Percentiles rank a stretch among this genome's conserved stretches.
These are phyloP conservation scores for Aspergillus campestris DNA, from an alignment of 495 filamentous ascomycete genomes.

Conservation along the genomic window DNA sequence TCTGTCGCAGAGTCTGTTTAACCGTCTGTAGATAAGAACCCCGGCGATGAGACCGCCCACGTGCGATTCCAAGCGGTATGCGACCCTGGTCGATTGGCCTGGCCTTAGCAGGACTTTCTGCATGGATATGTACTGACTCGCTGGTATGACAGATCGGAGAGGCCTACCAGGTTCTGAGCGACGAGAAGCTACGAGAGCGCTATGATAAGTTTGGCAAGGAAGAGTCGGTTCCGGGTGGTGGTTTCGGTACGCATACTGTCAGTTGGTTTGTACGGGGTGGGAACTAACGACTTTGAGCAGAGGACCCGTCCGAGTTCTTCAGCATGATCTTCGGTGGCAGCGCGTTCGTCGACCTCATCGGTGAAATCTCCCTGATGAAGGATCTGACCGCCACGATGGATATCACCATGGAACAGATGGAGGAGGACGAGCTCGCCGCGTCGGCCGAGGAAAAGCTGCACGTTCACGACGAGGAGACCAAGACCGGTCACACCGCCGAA, in stretches of 20 bases:
- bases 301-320: conserved; percentile 97
- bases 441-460: conserved; percentile 42
- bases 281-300: conserved; percentile 30
- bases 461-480: conserved; percentile 35
- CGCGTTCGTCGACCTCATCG: conserved; percentile 86
- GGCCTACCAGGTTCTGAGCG: conserved; percentile 94
- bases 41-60: conserved; percentile 90
- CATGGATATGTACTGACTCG: not conserved
- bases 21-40: conserved; percentile 76
- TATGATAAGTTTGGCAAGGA: conserved; percentile 99
- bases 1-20: conserved; percentile 1
- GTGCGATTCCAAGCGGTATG: conserved; percentile 78
- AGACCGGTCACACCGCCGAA: conserved; percentile 20
- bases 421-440: conserved; percentile 53
- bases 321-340: conserved; percentile 97
- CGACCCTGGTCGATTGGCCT: conserved; percentile 1
- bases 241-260: conserved; percentile 57
- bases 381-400: conserved; percentile 86
- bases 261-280: not conserved
- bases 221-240: conserved; percentile 71
- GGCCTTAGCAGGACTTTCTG: not conserved
- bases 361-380: conserved; percentile 88
- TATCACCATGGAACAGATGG: conserved; percentile 68
- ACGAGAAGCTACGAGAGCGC: conserved; percentile 72
- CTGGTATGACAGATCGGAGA: conserved; percentile 62